A percentile compares a stretch with the other conserved stretches of the same genome.
phyloP scores from a whole-genome alignment of 2,329 filamentous ascomycete genomes.

The Neurospora sp. region DNA sequence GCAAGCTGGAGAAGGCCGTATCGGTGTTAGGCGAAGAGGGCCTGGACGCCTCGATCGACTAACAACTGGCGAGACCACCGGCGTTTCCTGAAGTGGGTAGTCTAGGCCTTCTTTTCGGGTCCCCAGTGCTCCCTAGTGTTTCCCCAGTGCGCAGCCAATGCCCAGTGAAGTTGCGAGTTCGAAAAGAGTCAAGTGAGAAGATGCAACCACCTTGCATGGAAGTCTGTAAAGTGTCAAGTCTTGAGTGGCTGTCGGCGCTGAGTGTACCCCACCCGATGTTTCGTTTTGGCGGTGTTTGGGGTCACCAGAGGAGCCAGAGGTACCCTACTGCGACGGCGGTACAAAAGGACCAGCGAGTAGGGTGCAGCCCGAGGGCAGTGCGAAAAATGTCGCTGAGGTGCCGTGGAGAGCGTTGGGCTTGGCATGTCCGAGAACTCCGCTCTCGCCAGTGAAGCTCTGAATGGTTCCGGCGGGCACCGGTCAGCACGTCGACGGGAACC shows the following conservation, averaged over 20 bases:
- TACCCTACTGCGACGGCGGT: constrained; percentile 1
- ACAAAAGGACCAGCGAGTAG: background rate
- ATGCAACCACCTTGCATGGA: constrained; percentile 11
- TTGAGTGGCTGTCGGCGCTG: constrained; percentile 16
- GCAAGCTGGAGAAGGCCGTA: background rate
- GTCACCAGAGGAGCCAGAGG: constrained; percentile 3
- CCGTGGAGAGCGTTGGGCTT: background rate
- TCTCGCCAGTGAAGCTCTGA: background rate
- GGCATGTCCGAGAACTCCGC: background rate
- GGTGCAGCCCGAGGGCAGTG: background rate
- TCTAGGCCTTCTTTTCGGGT: background rate
- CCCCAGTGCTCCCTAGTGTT: background rate
- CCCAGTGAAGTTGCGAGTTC: background rate
- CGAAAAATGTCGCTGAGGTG: background rate
- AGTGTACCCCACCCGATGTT: constrained; percentile 11
- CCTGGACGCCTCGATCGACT: background rate
- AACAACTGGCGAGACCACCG: background rate
- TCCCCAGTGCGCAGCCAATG: background rate
- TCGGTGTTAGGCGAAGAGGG: background rate
- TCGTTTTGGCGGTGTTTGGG: constrained; percentile 6
- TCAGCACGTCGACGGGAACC: background rate
- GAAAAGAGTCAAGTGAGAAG: background rate
- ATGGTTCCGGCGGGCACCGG: background rate
- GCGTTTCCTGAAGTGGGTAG: background rate
- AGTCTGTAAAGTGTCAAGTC: constrained; percentile 18